Evolutionary conservation across 306 rosid genomes (phyloP), one percentile per base, ranked within the genome.

Genomic region (Sicyos baderoa): DNA sequence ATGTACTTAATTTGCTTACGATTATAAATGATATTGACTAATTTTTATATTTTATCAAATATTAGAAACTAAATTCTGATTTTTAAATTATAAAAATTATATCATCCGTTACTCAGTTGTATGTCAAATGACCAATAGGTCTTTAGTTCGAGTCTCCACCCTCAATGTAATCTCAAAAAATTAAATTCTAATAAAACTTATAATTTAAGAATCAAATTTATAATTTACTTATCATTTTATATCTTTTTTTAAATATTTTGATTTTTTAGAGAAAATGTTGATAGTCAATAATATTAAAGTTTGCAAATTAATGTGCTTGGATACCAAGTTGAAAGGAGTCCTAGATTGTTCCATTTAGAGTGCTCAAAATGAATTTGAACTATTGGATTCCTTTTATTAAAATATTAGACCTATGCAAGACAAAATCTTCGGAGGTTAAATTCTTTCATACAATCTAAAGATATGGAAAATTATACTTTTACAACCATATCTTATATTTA

Each of bases 321-420:
- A 59, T 16, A 29, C 66, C 47, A 32, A 59, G 65, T 27, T 14
- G 65, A 29, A 29, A 59, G 45, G 65, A 15, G 18, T 6, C 18
- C 18, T 23, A 56, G 62, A 57, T 25, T 57, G 44, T 27, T 58
- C 65, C 18, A 13, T 58, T 58, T 58, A 14, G 44, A 58, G 64
- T 58, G 42, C 11, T 59, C 18, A 27, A 59, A 59, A 59, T 59
- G 18, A 25, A 59, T 59, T 59, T 59, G 2, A 59, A 59, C 42
- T 5, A 40, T 3, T 6, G 17, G 8, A 23, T 56, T 23, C 15
- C 23, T 56, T 23, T 56, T 23, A 56, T 56, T 57, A 57, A 13
- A 25, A 23, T 5, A 57, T 12, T 25, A 7, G 27, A 57, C 27
- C 14, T 57, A 6, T 25, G 63, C 37, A 54, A 54, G 29, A 10